A percentile compares a stretch with the other conserved stretches of the same genome.
phyloP scores from a whole-genome alignment of 2,329 filamentous ascomycete species.

The Tothia fuscella region DNA sequence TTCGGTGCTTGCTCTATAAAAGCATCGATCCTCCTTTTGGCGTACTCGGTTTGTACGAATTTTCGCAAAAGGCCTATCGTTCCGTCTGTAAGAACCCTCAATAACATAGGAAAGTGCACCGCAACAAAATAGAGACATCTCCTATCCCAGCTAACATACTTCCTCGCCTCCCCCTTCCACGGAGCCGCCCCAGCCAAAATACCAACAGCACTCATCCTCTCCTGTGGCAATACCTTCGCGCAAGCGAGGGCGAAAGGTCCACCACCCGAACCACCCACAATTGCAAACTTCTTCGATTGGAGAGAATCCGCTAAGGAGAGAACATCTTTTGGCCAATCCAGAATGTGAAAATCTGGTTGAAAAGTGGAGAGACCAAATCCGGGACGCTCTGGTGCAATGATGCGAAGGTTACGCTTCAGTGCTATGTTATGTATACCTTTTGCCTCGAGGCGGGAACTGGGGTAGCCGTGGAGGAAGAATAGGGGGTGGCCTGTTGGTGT shows the following conservation, averaged over 20 bases:
- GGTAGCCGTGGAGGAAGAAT: constrained; percentile 21
- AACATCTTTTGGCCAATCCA: constrained; percentile 18
- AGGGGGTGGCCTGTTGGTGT: constrained; percentile 18
- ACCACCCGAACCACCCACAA: constrained; percentile 22
- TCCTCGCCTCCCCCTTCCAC: constrained; percentile 25
- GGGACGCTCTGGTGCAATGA: constrained; percentile 20
- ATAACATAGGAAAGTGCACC: constrained; percentile 14
- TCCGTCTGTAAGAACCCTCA: constrained; percentile 23
- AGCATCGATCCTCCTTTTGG: too few species aligned
- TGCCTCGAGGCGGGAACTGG: constrained; percentile 21
- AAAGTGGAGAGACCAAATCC: constrained; percentile 20
- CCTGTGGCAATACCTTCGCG: constrained; percentile 15
- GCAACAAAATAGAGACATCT: too few species aligned
- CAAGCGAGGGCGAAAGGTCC: constrained; percentile 23
- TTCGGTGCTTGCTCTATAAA: too few species aligned
- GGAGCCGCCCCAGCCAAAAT: constrained; percentile 23
- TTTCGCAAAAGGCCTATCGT: constrained; percentile 17
- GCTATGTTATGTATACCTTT: constrained; percentile 17
- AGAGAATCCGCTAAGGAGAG: constrained; percentile 17
- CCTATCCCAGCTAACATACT: too few species aligned
- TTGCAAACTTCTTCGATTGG: constrained; percentile 15
- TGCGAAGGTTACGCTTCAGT: constrained; percentile 16
- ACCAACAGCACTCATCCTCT: constrained; percentile 18
- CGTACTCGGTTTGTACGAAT: constrained; percentile 7
- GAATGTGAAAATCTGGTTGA: constrained; percentile 14